Conservation (phyloP, 495 filamentous ascomycete genomes). For the Penicillium subrubescens region DNA sequence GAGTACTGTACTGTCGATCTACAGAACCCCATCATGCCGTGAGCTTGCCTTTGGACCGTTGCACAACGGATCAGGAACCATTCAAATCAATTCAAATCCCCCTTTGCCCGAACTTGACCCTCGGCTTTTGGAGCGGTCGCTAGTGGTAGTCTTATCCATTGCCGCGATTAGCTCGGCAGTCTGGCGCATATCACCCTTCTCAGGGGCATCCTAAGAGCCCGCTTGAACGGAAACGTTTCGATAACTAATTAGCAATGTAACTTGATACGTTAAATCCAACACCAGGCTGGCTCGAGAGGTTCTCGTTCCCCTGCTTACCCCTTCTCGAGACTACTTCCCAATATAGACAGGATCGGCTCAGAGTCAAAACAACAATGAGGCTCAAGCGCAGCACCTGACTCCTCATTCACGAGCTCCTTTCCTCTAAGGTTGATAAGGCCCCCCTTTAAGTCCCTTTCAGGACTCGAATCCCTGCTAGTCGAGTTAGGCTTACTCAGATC, state of each 20-base stretch:
- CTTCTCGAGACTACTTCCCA: conserved; percentile 1
- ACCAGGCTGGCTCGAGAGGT: background rate
- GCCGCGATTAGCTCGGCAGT: background rate
- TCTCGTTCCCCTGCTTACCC: background rate
- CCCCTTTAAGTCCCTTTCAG: background rate
- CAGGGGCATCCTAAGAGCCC: background rate
- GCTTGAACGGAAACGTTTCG: background rate
- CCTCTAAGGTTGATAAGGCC: background rate
- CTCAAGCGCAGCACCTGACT: conserved; percentile 2
- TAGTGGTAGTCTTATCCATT: background rate
- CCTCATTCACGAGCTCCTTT: background rate
- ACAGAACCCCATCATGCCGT: background rate
- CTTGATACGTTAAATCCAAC: background rate
- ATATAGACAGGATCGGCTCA: background rate
- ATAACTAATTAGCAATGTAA: background rate
- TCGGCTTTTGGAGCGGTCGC: background rate
- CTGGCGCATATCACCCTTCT: background rate
- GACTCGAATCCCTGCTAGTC: conserved; percentile 4
- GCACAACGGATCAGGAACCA: background rate
- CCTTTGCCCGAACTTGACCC: background rate
- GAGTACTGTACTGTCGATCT: background rate
- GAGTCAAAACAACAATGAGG: background rate
- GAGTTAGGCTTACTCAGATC: conserved; percentile 1
- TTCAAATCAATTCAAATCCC: background rate
- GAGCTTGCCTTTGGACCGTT: background rate